phyloP scores from a whole-genome alignment of 2,329 filamentous ascomycete genomes.

The Venturia nashicola region DNA sequence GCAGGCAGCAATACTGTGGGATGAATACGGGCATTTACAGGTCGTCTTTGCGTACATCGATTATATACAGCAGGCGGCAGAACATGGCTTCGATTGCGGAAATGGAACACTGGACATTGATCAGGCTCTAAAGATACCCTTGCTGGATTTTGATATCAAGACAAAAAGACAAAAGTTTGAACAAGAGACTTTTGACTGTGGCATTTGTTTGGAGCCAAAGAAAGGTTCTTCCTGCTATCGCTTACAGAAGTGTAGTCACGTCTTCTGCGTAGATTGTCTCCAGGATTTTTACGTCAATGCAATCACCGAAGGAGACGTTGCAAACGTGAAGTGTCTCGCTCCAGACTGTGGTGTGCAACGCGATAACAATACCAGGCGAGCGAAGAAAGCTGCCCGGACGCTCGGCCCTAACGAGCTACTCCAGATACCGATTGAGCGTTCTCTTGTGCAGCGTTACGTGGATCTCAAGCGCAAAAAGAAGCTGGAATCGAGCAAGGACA shows the following conservation, averaged over 20 bases:
- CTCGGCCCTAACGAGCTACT: slow-evolving; percentile 73
- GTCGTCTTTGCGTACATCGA: slow-evolving; percentile 49
- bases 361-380: slow-evolving; percentile 18
- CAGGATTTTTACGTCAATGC: slow-evolving; percentile 83
- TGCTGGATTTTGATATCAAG: slow-evolving; percentile 68
- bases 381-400: slow-evolving; percentile 50
- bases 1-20: slow-evolving; percentile 42
- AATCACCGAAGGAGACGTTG: slow-evolving; percentile 74
- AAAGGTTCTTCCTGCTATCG: slow-evolving; percentile 73
- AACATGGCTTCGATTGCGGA: slow-evolving; percentile 37
- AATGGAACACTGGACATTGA: slow-evolving; percentile 7
- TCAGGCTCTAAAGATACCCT: slow-evolving; percentile 33
- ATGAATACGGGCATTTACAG: slow-evolving; percentile 44
- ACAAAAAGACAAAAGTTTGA: slow-evolving; percentile 67
- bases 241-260: slow-evolving; percentile 73
- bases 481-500: slow-evolving; percentile 82
- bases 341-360: slow-evolving; percentile 62
- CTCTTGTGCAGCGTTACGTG: slow-evolving; percentile 74
- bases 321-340: slow-evolving; percentile 65
- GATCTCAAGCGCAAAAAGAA: slow-evolving; percentile 84
- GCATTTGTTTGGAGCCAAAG: slow-evolving; percentile 82
- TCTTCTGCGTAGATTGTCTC: slow-evolving; percentile 82
- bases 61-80: slow-evolving; percentile 45
- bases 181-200: slow-evolving; percentile 75
- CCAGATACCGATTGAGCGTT: slow-evolving; percentile 39